Base-by-base conservation (phyloP, 805 yeast genomes). In the Pichia occidentalis region DNA sequence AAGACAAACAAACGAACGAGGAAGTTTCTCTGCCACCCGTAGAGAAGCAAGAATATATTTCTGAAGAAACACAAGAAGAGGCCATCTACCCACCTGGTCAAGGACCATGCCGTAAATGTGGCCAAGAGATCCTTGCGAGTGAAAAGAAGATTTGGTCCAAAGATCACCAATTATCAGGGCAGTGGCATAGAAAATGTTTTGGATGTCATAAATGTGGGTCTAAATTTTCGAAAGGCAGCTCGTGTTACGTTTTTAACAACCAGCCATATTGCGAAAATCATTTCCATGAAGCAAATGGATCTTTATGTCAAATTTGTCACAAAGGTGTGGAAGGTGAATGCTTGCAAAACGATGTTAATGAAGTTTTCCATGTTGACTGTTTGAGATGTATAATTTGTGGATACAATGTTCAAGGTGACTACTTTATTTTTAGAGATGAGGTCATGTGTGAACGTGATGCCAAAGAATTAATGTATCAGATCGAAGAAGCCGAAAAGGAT, bases 131-230 rank as follows among this genome's bases (percentile, higher is more conserved):
- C 22, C 45, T 47, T 1, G 68, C 76, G 1, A 43, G 46, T 8
- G 59, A 57, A 36, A 85, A 80, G 52, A 69, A 92, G 0, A 82
- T 90, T 14, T 82, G 78, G 60, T 85, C 95, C n/a, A 82, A 79
- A 49, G 84, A 83, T 39, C 83, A 80, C n/a, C 87, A 80, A 52
- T 63, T 83, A 32, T 73, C 85, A 1, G 97, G 97, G 0, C 90
- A 87, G 56, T 92, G 97, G 97, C 98, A 92, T 56, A 70, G 94
- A 27, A 60, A 68, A 12, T 92, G 98, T 56, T 90, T 92, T 65
- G 64, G 65, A 11, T 92, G 98, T 64, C 61, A 68, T 14, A 59
- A 66, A 10, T 90, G 97, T 63, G 60, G 59, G 7, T 53, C 67
- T 2, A 60, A 59, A 26, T 83, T 84, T 59, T 68, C 66, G 46